Base-by-base conservation (phyloP, 1,139 yeast genomes). In the Starmera stellimalicola region DNA sequence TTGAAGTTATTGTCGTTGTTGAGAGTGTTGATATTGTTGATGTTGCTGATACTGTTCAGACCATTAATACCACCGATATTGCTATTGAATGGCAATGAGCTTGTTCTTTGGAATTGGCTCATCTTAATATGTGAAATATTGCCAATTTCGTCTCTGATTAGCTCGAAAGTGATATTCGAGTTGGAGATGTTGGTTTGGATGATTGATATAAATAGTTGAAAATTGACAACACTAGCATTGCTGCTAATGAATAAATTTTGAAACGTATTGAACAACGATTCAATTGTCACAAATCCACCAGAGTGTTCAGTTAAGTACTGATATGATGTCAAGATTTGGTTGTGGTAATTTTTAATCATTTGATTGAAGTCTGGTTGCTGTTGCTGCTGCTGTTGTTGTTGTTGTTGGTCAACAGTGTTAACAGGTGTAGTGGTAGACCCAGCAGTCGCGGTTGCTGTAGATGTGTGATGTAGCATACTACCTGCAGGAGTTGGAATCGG, bases 281-380 rank as follows among this genome's bases (percentile, higher is more conserved):
- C 35, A 31, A 36, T 18, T 3, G 29, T 7, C 27, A 37, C 31
- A 15, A 29, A 39, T 6, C 37, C 39, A 10, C 37, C 39, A 7
- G 33, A 38, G 4, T 33, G 16, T 26, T 32, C 34, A 7, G 31
- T 18, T 16, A 30, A 25, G 6, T 37, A 35, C 16, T 30, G 19
- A 26, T 40, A 40, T n/a, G 41, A 32, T 7, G 37, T 29, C n/a
- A 23, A 35, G 3, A 40, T 34, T 11, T 35, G 36, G 10, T 22
- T 10, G 7, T 40, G 43, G 16, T 36, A 40, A 6, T 31, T 32
- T 24, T 27, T 33, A 9, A 36, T 17, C 26, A 40, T 7, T 14
- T 31, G 35, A 18, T 36, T 34, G 17, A 29, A 16, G 29, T 27
- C 26, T 6, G 27, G 6, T 10, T 10, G 10, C 10, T 7, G 16